These are phyloP conservation scores for Cryptococcus sp. DNA, from an alignment of 1,284 basidiomycete genomes.

Conservation along the genomic window DNA sequence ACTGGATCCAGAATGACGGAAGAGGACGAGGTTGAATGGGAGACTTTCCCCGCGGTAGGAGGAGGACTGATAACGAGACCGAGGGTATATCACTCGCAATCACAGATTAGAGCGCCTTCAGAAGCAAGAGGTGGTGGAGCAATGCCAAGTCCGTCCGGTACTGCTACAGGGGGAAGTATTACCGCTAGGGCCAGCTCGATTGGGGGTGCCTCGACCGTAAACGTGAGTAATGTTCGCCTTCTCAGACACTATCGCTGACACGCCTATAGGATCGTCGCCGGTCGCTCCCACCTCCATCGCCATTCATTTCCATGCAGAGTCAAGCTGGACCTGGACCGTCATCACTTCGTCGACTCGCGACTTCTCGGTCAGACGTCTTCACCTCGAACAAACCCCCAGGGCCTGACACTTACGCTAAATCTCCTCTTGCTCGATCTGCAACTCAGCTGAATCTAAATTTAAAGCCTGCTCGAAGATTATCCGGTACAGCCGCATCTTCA, in stretches of 20 bases:
- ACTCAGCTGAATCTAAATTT: neutral
- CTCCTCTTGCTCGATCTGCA: constrained; percentile 5
- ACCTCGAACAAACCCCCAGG: constrained; percentile 10
- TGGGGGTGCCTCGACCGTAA: constrained; percentile 36
- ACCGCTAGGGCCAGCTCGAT: constrained; percentile 44
- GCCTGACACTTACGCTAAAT: constrained; percentile 11
- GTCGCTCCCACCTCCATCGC: neutral
- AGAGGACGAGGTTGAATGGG: constrained; percentile 36
- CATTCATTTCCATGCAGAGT: constrained; percentile 1
- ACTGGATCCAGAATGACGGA: constrained; percentile 1
- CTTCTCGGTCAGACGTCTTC: constrained; percentile 33
- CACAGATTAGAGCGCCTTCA: constrained; percentile 54
- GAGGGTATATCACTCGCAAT: constrained; percentile 67
- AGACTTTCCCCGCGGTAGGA: constrained; percentile 66
- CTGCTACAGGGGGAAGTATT: constrained; percentile 38
- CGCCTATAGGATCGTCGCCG: too few species aligned
- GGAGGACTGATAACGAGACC: constrained; percentile 70
- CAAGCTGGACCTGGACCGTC: constrained; percentile 19
- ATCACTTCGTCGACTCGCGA: constrained; percentile 29
- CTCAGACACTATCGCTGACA: neutral
- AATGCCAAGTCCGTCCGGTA: constrained; percentile 40
- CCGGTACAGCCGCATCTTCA: constrained; percentile 9
- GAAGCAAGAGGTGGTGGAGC: constrained; percentile 39
- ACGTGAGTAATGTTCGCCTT: constrained; percentile 24
- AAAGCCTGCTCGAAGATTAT: constrained; percentile 3